These are phyloP conservation scores for Zopfia rhizophila DNA, from an alignment of 2,329 filamentous ascomycete species.

Conservation along the genomic window DNA sequence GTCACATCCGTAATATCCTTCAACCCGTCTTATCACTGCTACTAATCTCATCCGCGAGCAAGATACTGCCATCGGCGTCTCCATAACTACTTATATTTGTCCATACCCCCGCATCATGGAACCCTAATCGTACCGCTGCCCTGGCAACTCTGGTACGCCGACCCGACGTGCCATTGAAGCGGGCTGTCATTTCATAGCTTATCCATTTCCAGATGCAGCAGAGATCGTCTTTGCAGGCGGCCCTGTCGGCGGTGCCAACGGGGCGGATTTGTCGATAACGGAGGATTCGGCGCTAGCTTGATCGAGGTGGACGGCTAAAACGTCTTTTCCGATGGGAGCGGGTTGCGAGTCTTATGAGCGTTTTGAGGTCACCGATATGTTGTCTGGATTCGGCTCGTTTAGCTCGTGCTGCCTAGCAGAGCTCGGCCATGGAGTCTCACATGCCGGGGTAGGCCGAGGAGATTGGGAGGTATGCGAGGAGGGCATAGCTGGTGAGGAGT, in stretches of 20 bases:
- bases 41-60: slow-evolving; percentile 42
- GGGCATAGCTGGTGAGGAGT: slow-evolving; percentile 29
- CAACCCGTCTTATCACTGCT: slow-evolving; percentile 44
- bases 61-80: slow-evolving; percentile 46
- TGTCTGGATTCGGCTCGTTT: slow-evolving; percentile 40
- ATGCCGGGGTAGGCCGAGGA: slow-evolving; percentile 42
- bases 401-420: slow-evolving; percentile 26
- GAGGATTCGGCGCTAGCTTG: slow-evolving; percentile 33
- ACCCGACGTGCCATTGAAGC: slow-evolving; percentile 46
- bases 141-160: slow-evolving; percentile 46
- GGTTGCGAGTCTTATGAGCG: slow-evolving; percentile 40
- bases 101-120: slow-evolving; percentile 49
- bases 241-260: slow-evolving; percentile 42
- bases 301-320: slow-evolving; percentile 46
- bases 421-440: slow-evolving; percentile 33
- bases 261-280: slow-evolving; percentile 34
- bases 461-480: slow-evolving; percentile 24
- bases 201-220: slow-evolving; percentile 52
- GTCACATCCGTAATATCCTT: slow-evolving; percentile 38
- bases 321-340: slow-evolving; percentile 45
- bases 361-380: slow-evolving; percentile 48
- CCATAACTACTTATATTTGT: slow-evolving; percentile 37
- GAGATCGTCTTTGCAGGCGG: slow-evolving; percentile 45
- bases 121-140: slow-evolving; percentile 44
- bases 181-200: slow-evolving; percentile 45